phyloP scores from a whole-genome alignment of 2,329 filamentous ascomycete genomes.

The Dichotomopilus funicola region DNA sequence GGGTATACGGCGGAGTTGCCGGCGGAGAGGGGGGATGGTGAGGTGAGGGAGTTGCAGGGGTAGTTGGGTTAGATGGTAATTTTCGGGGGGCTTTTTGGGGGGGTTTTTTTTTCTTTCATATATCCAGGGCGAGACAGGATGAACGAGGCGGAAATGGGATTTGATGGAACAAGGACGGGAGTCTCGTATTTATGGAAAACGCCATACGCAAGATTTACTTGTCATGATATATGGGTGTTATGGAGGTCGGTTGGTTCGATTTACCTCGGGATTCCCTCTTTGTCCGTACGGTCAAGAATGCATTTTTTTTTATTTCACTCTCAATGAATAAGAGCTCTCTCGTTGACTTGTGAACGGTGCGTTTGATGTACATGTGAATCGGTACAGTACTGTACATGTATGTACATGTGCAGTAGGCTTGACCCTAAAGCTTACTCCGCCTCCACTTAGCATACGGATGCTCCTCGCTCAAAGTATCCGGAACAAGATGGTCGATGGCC shows the following conservation, averaged over 20 bases:
- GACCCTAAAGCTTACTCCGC: slow-evolving; percentile 8
- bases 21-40: slow-evolving; percentile 25
- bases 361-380: too few species aligned
- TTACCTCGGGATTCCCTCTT: neutral
- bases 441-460: slow-evolving; percentile 41
- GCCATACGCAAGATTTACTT: too few species aligned
- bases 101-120: neutral
- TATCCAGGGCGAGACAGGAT: neutral
- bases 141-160: too few species aligned
- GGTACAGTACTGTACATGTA: too few species aligned
- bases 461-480: slow-evolving; percentile 31
- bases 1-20: slow-evolving; percentile 27
- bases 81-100: neutral
- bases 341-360: neutral
- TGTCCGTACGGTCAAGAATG: neutral
- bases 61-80: slow-evolving; percentile 4
- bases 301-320: neutral
- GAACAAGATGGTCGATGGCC: slow-evolving; percentile 42
- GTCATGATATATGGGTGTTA: too few species aligned
- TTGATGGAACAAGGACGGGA: too few species aligned
- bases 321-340: neutral
- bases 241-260: too few species aligned
- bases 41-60: slow-evolving; percentile 29
- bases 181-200: too few species aligned
- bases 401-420: too few species aligned